Evolutionary conservation across 768 basidiomycete species (phyloP), one percentile per base, ranked within the genome.

Genomic region (Calocybe indica): DNA sequence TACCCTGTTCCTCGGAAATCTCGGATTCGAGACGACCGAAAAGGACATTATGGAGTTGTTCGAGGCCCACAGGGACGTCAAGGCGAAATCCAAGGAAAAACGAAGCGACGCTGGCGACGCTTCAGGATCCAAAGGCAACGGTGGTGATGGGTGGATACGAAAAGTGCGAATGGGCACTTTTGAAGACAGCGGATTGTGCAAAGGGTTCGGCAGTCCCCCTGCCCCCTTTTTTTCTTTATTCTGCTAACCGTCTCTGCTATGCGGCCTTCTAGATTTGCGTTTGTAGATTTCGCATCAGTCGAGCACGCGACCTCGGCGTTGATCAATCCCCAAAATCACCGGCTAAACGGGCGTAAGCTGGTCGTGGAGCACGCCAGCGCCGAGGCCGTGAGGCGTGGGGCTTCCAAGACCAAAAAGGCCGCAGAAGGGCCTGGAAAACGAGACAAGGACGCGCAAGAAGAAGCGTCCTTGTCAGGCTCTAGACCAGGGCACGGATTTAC

Each of bases 111-210:
- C 36, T 6, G 57, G 48, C n/a, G 64, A 57, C 3, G 64, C 49
- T 37, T 22, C 62, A 62, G 45, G 65, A 57, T 7, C 60, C 62
- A 13, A 58, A 62, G 43, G 55, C 52, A 7, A 54, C 58, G 28
- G 53, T 61, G 66, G 65, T 44, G 75, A 78, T 40, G 61, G 63
- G 15, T 82, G 81, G 82, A 76, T 85, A 69, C 75, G 88, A 51
- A 92, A 92, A 61, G 70, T 99, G 29, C 82, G 95, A 5, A 78
- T 99, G 79, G 93, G 92, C 4, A 94, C 93, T 12, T 99, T 99
- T 55, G 92, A 97, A 62, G 95, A 99, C 64, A 88, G 82, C 42
- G 96, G 95, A 7, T 67, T 80, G 45, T 98, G 95, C 69, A 99
- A 98, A 75, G 95, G 95, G 95, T 96, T 59, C 49, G 1, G n/a